Percentiles rank a stretch among this genome's conserved stretches.
These are phyloP conservation scores for Pythium oligandrum DNA, from an alignment of 352 stramenopile species.

Conservation along the genomic window DNA sequence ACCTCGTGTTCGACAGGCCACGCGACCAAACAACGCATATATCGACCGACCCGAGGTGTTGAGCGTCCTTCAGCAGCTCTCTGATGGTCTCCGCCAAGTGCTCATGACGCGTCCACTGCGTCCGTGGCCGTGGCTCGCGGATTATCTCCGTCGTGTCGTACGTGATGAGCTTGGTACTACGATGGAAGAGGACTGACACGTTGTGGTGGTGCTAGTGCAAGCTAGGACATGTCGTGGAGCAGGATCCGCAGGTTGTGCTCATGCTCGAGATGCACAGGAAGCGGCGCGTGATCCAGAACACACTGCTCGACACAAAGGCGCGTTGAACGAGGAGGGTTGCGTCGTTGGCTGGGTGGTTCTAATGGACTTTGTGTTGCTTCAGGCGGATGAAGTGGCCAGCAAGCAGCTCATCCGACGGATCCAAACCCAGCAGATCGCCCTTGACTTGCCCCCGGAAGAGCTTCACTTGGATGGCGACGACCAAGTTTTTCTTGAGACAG, in stretches of 20 bases:
- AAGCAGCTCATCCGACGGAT: constrained; percentile 46
- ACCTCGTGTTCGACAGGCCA: constrained; percentile 10
- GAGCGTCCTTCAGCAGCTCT: constrained; percentile 47
- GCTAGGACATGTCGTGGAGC: constrained; percentile 40
- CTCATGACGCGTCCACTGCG: constrained; percentile 40
- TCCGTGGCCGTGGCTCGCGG: constrained; percentile 48
- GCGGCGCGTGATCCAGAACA: constrained; percentile 50
- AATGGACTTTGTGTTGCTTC: background rate
- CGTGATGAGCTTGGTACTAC: background rate
- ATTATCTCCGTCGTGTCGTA: constrained; percentile 55
- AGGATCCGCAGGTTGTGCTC: constrained; percentile 31
- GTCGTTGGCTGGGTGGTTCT: background rate
- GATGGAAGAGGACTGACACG: too few relatives aligned
- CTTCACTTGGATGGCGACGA: constrained; percentile 26
- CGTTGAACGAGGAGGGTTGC: too few relatives aligned
- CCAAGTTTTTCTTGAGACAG: constrained; percentile 31
- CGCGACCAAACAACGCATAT: constrained; percentile 36
- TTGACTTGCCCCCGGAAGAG: constrained; percentile 36
- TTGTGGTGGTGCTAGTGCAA: constrained; percentile 37
- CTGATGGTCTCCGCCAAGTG: constrained; percentile 36
- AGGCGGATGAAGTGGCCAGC: constrained; percentile 36
- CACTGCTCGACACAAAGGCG: constrained; percentile 38
- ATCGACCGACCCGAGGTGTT: constrained; percentile 26
- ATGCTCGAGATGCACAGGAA: constrained; percentile 71
- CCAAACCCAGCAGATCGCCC: constrained; percentile 23